Percentiles rank a stretch among this genome's conserved stretches.
These are phyloP conservation scores for Coemansia sp. DNA, from an alignment of 192 early-diverging fungal species.

Conservation along the genomic window DNA sequence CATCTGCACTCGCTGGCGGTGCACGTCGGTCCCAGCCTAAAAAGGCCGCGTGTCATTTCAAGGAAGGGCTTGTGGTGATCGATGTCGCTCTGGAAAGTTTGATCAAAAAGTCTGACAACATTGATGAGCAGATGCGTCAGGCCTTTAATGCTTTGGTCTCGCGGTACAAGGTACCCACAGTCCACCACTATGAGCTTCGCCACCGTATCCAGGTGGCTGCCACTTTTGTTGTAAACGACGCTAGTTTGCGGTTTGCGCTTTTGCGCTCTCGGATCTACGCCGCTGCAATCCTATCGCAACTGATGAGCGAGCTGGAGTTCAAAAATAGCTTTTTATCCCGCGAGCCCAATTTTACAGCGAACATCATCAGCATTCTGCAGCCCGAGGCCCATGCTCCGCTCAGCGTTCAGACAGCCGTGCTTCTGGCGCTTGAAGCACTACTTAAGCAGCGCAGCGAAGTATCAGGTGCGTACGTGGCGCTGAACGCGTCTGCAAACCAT, in stretches of 20 bases:
- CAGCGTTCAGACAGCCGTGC: slow-evolving; percentile 73
- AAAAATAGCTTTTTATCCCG: slow-evolving; percentile 78
- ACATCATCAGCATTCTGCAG: slow-evolving; percentile 75
- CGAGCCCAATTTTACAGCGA: slow-evolving; percentile 82
- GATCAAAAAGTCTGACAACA: slow-evolving; percentile 8
- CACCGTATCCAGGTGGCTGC: slow-evolving; percentile 78
- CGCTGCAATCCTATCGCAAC: slow-evolving; percentile 72
- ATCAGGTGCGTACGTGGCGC: slow-evolving; percentile 76
- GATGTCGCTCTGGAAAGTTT: slow-evolving; percentile 55
- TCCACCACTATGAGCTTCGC: slow-evolving; percentile 76
- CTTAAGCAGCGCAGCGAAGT: slow-evolving; percentile 74
- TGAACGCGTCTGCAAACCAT: slow-evolving; percentile 92
- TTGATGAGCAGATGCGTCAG: slow-evolving; percentile 55
- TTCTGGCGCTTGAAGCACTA: slow-evolving; percentile 83
- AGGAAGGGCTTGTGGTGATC: slow-evolving; percentile 51
- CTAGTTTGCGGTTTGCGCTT: slow-evolving; percentile 56
- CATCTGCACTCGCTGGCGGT: neutral
- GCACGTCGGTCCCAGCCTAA: neutral
- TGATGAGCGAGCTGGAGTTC: slow-evolving; percentile 52
- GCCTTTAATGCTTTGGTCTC: slow-evolving; percentile 61
- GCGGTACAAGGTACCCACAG: slow-evolving; percentile 67
- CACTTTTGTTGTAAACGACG: slow-evolving; percentile 53
- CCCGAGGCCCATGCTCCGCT: slow-evolving; percentile 68
- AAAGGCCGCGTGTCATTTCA: neutral
- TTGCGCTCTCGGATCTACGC: slow-evolving; percentile 76